These are phyloP conservation scores for Saccharomycopsis javanensis DNA, from an alignment of 805 yeast species.

Conservation along the genomic window DNA sequence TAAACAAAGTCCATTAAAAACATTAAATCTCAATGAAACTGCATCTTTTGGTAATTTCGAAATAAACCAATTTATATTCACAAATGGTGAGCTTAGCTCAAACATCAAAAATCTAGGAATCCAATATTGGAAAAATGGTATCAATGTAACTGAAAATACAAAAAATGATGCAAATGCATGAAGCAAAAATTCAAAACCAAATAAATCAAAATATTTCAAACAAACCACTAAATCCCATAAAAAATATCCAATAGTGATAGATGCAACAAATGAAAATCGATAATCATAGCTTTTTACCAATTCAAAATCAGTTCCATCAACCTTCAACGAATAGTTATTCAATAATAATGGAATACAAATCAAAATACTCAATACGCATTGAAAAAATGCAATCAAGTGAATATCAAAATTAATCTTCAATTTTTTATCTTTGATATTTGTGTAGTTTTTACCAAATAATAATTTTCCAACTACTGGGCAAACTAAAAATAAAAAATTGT, in stretches of 20 bases:
- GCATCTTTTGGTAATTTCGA: slow-evolving; percentile 63
- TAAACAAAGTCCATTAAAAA: slow-evolving; percentile 64
- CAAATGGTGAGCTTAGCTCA: slow-evolving; percentile 91
- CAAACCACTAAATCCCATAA: slow-evolving; percentile 83
- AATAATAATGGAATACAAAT: slow-evolving; percentile 56
- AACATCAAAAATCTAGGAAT: slow-evolving; percentile 74
- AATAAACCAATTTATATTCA: slow-evolving; percentile 87
- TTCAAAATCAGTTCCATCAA: slow-evolving; percentile 27
- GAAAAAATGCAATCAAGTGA: slow-evolving; percentile 83
- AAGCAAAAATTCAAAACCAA: slow-evolving; percentile 72
- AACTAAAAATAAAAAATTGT: slow-evolving; percentile 41
- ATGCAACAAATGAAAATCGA: slow-evolving; percentile 62
- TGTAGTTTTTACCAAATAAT: slow-evolving; percentile 48
- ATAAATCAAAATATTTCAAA: slow-evolving; percentile 46
- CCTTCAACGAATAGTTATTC: slow-evolving; percentile 36
- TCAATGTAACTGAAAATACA: slow-evolving; percentile 54
- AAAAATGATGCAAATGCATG: slow-evolving; percentile 78
- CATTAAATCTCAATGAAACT: slow-evolving; percentile 42
- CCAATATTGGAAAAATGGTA: slow-evolving; percentile 74
- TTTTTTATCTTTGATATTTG: slow-evolving; percentile 32
- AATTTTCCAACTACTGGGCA: slow-evolving; percentile 43
- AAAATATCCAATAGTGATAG: slow-evolving; percentile 78
- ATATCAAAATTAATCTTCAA: slow-evolving; percentile 72
- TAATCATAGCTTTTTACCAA: slow-evolving; percentile 62
- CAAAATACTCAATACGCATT: slow-evolving; percentile 55